phyloP scores from a whole-genome alignment of 2,329 filamentous ascomycete genomes.

The Talaromyces sp. region DNA sequence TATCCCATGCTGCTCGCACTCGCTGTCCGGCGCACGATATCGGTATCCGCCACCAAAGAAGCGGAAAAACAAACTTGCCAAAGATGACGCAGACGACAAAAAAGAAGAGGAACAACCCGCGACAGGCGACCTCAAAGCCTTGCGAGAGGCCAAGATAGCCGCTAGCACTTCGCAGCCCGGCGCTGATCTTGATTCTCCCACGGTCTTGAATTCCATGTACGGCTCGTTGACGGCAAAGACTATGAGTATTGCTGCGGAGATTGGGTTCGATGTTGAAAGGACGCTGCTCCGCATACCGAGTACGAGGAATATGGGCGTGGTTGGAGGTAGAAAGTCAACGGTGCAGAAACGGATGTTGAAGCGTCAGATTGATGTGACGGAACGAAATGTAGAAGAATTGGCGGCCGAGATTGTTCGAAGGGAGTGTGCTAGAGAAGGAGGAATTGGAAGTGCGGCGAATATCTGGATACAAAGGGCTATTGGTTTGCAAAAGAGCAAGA shows the following conservation, averaged over 20 bases:
- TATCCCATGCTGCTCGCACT: slow-evolving; percentile 93
- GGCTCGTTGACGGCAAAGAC: slow-evolving; percentile 78
- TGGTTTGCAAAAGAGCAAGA: slow-evolving; percentile 40
- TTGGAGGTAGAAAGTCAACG: slow-evolving; percentile 53
- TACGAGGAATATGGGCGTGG: slow-evolving; percentile 75
- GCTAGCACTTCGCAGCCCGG: slow-evolving; percentile 14
- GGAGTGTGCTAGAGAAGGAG: slow-evolving; percentile 42
- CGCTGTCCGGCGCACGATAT: slow-evolving; percentile 67
- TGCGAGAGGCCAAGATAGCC: slow-evolving; percentile 31
- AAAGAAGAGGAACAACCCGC: slow-evolving; percentile 22
- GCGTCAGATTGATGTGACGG: slow-evolving; percentile 25
- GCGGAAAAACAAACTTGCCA: slow-evolving; percentile 25
- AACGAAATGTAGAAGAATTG: slow-evolving; percentile 43
- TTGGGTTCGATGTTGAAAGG: slow-evolving; percentile 70
- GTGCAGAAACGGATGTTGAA: background rate
- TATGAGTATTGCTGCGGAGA: slow-evolving; percentile 59
- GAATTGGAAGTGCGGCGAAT: slow-evolving; percentile 37
- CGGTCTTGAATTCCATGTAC: slow-evolving; percentile 61
- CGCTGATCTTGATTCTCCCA: slow-evolving; percentile 11
- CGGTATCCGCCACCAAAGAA: slow-evolving; percentile 42
- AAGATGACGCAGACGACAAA: slow-evolving; percentile 10
- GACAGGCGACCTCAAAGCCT: slow-evolving; percentile 35
- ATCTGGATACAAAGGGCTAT: slow-evolving; percentile 50
- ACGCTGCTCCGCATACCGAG: slow-evolving; percentile 89
- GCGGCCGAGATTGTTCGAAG: slow-evolving; percentile 57